Base-by-base conservation (phyloP, 192 early-diverging fungal genomes). In the Mycoemilia scoparia region DNA sequence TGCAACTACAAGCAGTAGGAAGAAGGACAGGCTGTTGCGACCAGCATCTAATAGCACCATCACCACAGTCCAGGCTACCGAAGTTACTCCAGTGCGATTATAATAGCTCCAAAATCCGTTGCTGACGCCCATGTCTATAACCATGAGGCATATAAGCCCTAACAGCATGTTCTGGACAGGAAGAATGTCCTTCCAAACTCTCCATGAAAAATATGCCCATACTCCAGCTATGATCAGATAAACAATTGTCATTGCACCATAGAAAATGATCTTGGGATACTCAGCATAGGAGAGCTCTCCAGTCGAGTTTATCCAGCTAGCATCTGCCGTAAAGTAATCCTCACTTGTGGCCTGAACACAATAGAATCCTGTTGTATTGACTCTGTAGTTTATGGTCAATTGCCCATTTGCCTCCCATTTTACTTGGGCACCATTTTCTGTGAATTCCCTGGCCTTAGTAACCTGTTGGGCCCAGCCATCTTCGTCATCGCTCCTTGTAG, bases 1-100 rank as follows among this genome's bases (percentile, higher is more conserved):
- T 4, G 82, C 74, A 5, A 93, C 87, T 29, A 97, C 84, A 27
- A 97, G 64, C 1, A 97, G 67, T 77, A 97, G 87, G 42, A 95
- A 95, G 47, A 97, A 84, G 2, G 93, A 92, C 26, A 95, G 53
- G 37, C 81, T 84, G 54, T 87, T 91, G 38, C 93, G 62, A 6
- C 76, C 88, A 5, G 89, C 77, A 49, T 86, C 87, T 12, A 95
- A 50, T 29, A 88, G 41, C 4, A 82, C 76, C 5, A 80, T 78
- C 3, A 85, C 33, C 2, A 77, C 69, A 7, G 88, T 59, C 34
- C 88, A 67, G 13, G 68, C 66, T 25, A 63, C 54, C 24, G 68
- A 74, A 30, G 70, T 63, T 5, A 38, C 39, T n/a, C 76, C 75
- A 9, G 53, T 53, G 15, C 65, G 45, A 47, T 81, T 79, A 46